Evolutionary conservation across 2,329 filamentous ascomycete species (phyloP).

Genomic region (Trichoderma sp.): DNA sequence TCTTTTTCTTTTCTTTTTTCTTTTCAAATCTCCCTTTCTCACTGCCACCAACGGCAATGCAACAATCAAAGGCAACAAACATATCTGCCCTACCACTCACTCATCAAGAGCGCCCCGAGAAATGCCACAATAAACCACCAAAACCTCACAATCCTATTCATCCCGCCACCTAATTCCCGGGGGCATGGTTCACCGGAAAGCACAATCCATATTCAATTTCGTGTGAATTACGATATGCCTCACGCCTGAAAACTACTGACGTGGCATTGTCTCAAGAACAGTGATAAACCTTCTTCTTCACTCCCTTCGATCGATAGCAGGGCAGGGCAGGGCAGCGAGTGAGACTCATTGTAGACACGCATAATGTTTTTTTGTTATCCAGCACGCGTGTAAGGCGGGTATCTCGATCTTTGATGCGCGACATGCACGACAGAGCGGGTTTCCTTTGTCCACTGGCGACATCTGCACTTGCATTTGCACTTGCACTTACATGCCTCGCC

Average conservation of each 20-base stretch:
- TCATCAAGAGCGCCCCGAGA: neutral
- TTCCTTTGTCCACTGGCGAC: neutral
- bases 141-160: neutral
- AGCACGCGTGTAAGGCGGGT: slow-evolving; percentile 4
- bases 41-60: neutral
- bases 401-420: neutral
- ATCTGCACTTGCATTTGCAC: neutral
- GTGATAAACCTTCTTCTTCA: neutral
- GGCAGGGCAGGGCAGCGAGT: neutral
- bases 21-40: neutral
- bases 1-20: neutral
- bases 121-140: slow-evolving; percentile 3
- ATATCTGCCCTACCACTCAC: neutral
- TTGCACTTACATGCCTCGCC: neutral
- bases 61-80: neutral
- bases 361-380: neutral
- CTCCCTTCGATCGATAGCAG: neutral
- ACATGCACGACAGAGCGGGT: neutral
- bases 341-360: slow-evolving; percentile 16
- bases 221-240: neutral
- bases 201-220: neutral
- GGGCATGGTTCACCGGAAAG: neutral
- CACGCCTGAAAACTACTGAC: neutral
- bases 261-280: neutral
- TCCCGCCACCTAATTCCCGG: neutral